These are phyloP conservation scores for Suhomyces vadensis DNA, from an alignment of 805 yeast species.

Conservation along the genomic window DNA sequence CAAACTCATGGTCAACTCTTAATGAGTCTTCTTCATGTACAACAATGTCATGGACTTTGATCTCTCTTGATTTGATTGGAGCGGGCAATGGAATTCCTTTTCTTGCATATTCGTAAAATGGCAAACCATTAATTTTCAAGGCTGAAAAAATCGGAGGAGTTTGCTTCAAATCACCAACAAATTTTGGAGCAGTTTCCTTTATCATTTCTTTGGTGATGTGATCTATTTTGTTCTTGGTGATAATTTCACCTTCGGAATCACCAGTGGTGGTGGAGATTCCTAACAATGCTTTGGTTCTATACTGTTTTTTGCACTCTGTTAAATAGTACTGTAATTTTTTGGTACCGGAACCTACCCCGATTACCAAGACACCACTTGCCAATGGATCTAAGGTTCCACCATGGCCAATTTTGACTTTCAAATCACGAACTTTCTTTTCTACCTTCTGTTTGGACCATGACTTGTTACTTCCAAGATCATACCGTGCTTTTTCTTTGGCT, in stretches of 20 bases:
- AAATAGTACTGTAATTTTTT: slow-evolving; percentile 73
- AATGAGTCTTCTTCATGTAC: slow-evolving; percentile 56
- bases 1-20: slow-evolving; percentile 55
- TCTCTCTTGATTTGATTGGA: slow-evolving; percentile 75
- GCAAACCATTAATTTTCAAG: slow-evolving; percentile 89
- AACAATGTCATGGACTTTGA: slow-evolving; percentile 55
- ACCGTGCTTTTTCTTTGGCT: slow-evolving; percentile 47
- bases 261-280: slow-evolving; percentile 95
- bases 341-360: slow-evolving; percentile 93
- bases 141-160: slow-evolving; percentile 97
- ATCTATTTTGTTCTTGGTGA: slow-evolving; percentile 55
- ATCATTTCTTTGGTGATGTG: slow-evolving; percentile 60
- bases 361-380: slow-evolving; percentile 90
- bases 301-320: slow-evolving; percentile 72
- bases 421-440: slow-evolving; percentile 50
- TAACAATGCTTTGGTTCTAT: slow-evolving; percentile 79
- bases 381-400: slow-evolving; percentile 97
- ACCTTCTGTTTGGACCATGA: slow-evolving; percentile 48
- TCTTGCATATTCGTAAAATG: slow-evolving; percentile 91
- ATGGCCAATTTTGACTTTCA: slow-evolving; percentile 89
- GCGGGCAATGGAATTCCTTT: slow-evolving; percentile 82
- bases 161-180: slow-evolving; percentile 80
- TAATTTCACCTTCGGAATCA: slow-evolving; percentile 83
- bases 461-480: slow-evolving; percentile 38
- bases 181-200: slow-evolving; percentile 53